Conservation (phyloP, 2,329 filamentous ascomycete genomes). For the Cadophora sp. region DNA sequence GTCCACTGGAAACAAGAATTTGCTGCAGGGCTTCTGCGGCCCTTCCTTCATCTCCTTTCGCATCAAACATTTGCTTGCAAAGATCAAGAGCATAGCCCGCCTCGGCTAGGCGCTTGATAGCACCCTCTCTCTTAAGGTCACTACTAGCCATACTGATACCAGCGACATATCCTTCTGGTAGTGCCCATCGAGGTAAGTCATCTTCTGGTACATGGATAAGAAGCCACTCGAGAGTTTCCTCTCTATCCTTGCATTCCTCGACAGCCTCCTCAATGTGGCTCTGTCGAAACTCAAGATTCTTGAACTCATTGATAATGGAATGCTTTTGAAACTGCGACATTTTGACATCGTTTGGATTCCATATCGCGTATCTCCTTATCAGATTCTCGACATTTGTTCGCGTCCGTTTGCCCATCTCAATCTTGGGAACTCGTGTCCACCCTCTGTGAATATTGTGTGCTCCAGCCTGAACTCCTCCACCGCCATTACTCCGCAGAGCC, state of each 20-base stretch:
- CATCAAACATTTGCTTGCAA: conserved; percentile 78
- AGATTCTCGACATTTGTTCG: conserved; percentile 80
- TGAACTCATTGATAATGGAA: conserved; percentile 74
- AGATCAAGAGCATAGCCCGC: conserved; percentile 87
- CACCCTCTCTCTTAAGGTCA: conserved; percentile 80
- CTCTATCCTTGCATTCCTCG: conserved; percentile 85
- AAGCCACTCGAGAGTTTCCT: conserved; percentile 95
- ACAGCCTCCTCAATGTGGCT: conserved; percentile 91
- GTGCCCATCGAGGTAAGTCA: conserved; percentile 88
- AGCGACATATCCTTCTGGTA: conserved; percentile 90
- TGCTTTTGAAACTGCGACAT: conserved; percentile 65
- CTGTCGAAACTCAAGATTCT: conserved; percentile 81
- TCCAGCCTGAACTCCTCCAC: conserved; percentile 44
- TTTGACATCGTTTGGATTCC: conserved; percentile 81
- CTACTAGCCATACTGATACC: conserved; percentile 86
- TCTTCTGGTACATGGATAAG: conserved; percentile 97
- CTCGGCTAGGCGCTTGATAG: conserved; percentile 80
- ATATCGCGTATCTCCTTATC: conserved; percentile 78
- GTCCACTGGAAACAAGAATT: conserved; percentile 62
- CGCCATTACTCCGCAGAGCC: conserved; percentile 56
- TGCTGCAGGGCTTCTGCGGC: conserved; percentile 83
- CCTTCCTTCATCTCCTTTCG: conserved; percentile 72
- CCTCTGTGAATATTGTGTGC: conserved; percentile 61
- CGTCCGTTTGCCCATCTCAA: conserved; percentile 89
- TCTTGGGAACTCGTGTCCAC: conserved; percentile 85